Evolutionary conservation across 495 filamentous ascomycete species (phyloP).

Genomic region (Lasiosphaeria miniovina): DNA sequence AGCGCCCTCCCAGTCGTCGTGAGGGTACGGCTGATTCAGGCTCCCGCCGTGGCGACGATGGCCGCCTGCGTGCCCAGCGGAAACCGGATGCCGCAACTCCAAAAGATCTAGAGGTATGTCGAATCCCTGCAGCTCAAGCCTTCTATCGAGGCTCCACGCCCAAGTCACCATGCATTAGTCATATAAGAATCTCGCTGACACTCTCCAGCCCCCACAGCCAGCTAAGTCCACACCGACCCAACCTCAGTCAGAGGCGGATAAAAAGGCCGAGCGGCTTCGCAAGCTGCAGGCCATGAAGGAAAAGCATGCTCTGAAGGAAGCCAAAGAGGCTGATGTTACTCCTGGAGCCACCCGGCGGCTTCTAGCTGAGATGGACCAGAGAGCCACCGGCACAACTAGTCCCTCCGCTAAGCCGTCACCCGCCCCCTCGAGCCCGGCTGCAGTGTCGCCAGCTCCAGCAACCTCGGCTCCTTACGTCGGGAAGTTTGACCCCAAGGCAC

Average conservation of each 20-base stretch:
- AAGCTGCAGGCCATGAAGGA: constrained; percentile 90
- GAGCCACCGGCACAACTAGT: constrained; percentile 53
- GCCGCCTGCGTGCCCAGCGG: constrained; percentile 50
- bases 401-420: constrained; percentile 54
- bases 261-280: constrained; percentile 77
- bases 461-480: constrained; percentile 58
- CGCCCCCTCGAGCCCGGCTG: constrained; percentile 52
- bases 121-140: too few species aligned
- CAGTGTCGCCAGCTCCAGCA: constrained; percentile 40
- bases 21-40: constrained; percentile 76
- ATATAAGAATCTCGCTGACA: constrained; percentile 18
- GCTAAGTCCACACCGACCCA: constrained; percentile 52
- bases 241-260: constrained; percentile 70
- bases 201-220: constrained; percentile 27
- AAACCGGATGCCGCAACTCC: constrained; percentile 43
- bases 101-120: constrained; percentile 49
- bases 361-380: constrained; percentile 73
- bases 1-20: constrained; percentile 63
- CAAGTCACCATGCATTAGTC: neutral
- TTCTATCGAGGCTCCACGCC: neutral
- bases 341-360: constrained; percentile 62
- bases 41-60: constrained; percentile 64
- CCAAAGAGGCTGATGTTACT: constrained; percentile 68
- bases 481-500: constrained; percentile 88
- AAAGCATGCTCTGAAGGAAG: constrained; percentile 77